Evolutionary conservation across 2,329 filamentous ascomycete genomes (phyloP), one percentile per base, ranked within the genome.

Genomic region (Trichoderma sp.): DNA sequence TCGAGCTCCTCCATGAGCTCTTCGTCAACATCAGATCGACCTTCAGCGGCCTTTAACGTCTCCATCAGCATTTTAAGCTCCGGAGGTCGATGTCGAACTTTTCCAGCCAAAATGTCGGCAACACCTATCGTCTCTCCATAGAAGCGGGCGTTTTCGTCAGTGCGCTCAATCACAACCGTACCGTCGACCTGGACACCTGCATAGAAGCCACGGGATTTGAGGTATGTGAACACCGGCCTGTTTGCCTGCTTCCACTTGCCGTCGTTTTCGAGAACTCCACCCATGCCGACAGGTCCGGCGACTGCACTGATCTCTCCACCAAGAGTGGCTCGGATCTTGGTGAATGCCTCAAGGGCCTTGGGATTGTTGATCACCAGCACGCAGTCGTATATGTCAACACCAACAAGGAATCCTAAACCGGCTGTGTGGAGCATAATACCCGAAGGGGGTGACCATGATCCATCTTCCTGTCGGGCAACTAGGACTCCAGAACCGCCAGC

Each of bases 171-270:
- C 56, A 95, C 85, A 21, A 95, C 86, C 0, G 93, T 95, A 2
- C 93, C 93, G 75, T 95, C 93, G n/a, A 95, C 85, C 74, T 94
- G 91, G 0, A 95, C 87, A 14, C 93, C 92, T 1, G 91, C 92
- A 79, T 94, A 95, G 71, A 95, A 87, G 1, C 93, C 93, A 36
- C 92, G 87, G 74, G 90, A 92, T 83, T 95, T 95, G 81, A 95
- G 88, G 78, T 96, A 96, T 34, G 90, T 94, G 86, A 91, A 95
- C 7, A 95, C 86, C 0, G 93, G 92, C 32, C 89, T 85, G 74
- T 73, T 77, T 0, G 77, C 78, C 74, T 76, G 77, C 60, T 76
- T 77, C 0, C 79, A 73, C 0, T 80, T 79, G 11, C 80, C 76
- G 47, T 82, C 81, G 11, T 71, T 71, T 21, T 71, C 69, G 18